These are phyloP conservation scores for Suhomyces coccinellae DNA, from an alignment of 1,139 yeast genomes.

Conservation along the genomic window DNA sequence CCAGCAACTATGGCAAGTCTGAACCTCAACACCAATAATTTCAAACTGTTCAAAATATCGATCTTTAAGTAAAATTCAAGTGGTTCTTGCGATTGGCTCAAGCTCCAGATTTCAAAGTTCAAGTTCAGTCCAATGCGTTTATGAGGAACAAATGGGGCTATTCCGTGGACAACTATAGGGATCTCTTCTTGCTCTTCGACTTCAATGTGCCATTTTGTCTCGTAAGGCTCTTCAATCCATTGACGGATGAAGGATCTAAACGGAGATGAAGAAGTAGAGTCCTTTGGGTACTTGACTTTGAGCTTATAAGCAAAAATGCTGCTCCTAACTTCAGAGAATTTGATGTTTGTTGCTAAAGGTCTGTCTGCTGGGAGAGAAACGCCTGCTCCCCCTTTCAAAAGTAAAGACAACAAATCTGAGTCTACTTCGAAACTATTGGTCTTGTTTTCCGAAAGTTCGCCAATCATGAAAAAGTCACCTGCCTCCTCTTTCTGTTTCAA, in stretches of 20 bases:
- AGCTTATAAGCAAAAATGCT: constrained; percentile 60
- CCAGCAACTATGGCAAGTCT: constrained; percentile 62
- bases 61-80: constrained; percentile 37
- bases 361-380: constrained; percentile 44
- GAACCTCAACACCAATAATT: constrained; percentile 59
- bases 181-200: constrained; percentile 31
- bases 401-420: constrained; percentile 33
- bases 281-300: constrained; percentile 22
- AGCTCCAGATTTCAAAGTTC: constrained; percentile 48
- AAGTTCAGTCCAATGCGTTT: constrained; percentile 29
- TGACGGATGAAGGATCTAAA: constrained; percentile 72
- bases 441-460: constrained; percentile 28
- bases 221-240: constrained; percentile 63
- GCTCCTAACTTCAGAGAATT: constrained; percentile 59
- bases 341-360: constrained; percentile 50
- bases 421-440: constrained; percentile 29
- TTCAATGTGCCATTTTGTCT: constrained; percentile 74
- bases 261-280: constrained; percentile 17
- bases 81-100: constrained; percentile 12
- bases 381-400: constrained; percentile 33
- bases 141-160: constrained; percentile 76
- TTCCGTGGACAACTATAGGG: constrained; percentile 61
- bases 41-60: constrained; percentile 48
- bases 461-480: constrained; percentile 36
- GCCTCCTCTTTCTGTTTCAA: constrained; percentile 22